Evolutionary conservation across 768 basidiomycete genomes (phyloP).

Genomic region (Leccinum subtestaceum): DNA sequence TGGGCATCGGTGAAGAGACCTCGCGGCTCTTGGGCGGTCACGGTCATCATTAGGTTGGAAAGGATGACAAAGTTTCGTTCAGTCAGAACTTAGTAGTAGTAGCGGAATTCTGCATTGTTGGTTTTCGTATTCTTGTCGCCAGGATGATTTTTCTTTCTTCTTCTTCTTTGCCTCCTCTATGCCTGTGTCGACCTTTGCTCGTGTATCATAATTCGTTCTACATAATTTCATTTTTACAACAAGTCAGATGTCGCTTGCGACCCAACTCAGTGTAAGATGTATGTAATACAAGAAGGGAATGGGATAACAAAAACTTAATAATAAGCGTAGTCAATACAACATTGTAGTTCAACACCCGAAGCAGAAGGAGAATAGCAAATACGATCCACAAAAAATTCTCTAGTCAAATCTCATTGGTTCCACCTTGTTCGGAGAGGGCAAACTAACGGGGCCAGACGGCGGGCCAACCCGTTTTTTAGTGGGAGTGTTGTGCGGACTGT

Average conservation of each 20-base stretch:
- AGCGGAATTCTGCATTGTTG: constrained; percentile 1
- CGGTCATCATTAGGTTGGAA: constrained; percentile 7
- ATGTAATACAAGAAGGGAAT: constrained; percentile 21
- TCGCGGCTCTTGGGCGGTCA: constrained; percentile 32
- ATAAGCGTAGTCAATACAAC: constrained; percentile 15
- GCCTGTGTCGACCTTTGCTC: constrained; percentile 1
- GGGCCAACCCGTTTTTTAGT: constrained; percentile 20
- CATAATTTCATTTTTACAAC: constrained; percentile 13
- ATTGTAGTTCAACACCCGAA: constrained; percentile 9
- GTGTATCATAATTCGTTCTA: constrained; percentile 14
- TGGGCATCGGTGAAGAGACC: constrained; percentile 33
- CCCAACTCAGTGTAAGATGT: constrained; percentile 5
- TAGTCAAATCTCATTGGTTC: constrained; percentile 45
- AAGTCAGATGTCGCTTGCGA: constrained; percentile 9
- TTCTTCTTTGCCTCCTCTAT: neutral
- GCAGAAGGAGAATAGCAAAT: neutral
- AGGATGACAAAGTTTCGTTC: neutral
- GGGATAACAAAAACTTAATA: constrained; percentile 6
- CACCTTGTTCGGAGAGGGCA: constrained; percentile 43
- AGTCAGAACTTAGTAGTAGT: neutral
- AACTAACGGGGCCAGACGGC: constrained; percentile 16
- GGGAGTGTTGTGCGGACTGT: constrained; percentile 22
- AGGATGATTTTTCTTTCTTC: neutral
- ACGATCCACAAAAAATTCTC: neutral
- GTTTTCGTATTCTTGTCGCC: neutral